A percentile compares a stretch with the other conserved stretches of the same genome.
These are phyloP conservation scores for Puccinia coronata DNA, from an alignment of 1,284 basidiomycete species.

Conservation along the genomic window DNA sequence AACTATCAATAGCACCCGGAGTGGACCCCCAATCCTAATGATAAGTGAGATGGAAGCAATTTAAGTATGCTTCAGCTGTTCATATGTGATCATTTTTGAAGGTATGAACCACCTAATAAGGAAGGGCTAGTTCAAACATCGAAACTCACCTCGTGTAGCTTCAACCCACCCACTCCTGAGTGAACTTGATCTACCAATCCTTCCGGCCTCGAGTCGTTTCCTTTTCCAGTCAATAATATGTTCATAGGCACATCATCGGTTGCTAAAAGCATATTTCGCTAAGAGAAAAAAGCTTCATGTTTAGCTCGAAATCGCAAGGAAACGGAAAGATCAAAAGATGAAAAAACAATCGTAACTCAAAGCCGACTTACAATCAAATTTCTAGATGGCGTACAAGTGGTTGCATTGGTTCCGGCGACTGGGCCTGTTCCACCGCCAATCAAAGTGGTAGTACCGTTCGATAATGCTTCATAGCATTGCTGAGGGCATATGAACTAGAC, in stretches of 20 bases:
- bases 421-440: constrained; percentile 76
- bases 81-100: background rate
- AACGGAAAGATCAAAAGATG: background rate
- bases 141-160: constrained; percentile 74
- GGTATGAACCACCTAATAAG: background rate
- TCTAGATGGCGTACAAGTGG: constrained; percentile 87
- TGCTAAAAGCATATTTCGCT: constrained; percentile 44
- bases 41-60: background rate
- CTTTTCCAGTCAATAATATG: constrained; percentile 61
- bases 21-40: constrained; percentile 89
- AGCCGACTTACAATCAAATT: constrained; percentile 87
- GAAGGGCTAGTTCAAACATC: background rate
- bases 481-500: constrained; percentile 83
- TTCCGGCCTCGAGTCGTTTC: constrained; percentile 78
- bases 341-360: constrained; percentile 55
- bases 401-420: constrained; percentile 83
- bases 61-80: background rate
- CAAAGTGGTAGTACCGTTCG: constrained; percentile 57
- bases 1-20: constrained; percentile 77
- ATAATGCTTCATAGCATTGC: constrained; percentile 68
- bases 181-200: constrained; percentile 77
- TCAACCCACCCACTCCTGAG: constrained; percentile 87
- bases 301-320: background rate
- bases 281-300: constrained; percentile 51
- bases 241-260: constrained; percentile 50